Base-by-base conservation (phyloP, 257 asterid species). In the Lycium ferocissimum region DNA sequence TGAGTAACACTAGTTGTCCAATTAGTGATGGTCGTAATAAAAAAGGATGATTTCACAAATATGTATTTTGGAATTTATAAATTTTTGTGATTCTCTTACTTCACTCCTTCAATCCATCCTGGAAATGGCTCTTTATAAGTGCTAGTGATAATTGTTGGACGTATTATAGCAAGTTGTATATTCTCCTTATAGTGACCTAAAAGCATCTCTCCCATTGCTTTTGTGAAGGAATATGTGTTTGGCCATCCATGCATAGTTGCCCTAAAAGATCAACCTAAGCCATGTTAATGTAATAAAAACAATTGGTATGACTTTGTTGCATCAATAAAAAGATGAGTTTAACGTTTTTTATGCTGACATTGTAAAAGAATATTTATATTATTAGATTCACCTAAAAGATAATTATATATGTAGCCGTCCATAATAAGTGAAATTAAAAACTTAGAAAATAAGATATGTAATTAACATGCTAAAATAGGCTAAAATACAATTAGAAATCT, bases 141-240 rank as follows among this genome's bases (percentile, higher is more conserved):
- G 57, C 94, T 92, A 8, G 93, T 88, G 1, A 91, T 76, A 33
- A 93, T 88, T 1, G 94, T 87, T 43, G 94, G 94, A 5, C 93
- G 91, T 83, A 93, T 87, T 66, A 90, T 89, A 2, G 89, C 91
- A 14, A 89, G 47, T 15, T 91, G 89, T 0, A 75, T 56, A 0
- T 85, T 66, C 14, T 83, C 89, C 79, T 84, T 85, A 12, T 80
- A 80, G 15, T 79, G 67, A 9, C 89, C 92, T 81, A 93, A 75
- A 84, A 90, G 5, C 94, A 91, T 93, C 85, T 93, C 96, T 62
- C 96, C 96, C 92, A 93, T 93, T 71, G 93, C 92, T 82, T 93
- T 93, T 76, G 96, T 93, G 85, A 93, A 89, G 0, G 90, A 85
- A 79, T 93, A 93, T 0, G 93, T 88, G 49, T 93, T 92, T 69